Evolutionary conservation across 768 basidiomycete species (phyloP), one percentile per base, ranked within the genome.

Genomic region (Exidia glandulosa): DNA sequence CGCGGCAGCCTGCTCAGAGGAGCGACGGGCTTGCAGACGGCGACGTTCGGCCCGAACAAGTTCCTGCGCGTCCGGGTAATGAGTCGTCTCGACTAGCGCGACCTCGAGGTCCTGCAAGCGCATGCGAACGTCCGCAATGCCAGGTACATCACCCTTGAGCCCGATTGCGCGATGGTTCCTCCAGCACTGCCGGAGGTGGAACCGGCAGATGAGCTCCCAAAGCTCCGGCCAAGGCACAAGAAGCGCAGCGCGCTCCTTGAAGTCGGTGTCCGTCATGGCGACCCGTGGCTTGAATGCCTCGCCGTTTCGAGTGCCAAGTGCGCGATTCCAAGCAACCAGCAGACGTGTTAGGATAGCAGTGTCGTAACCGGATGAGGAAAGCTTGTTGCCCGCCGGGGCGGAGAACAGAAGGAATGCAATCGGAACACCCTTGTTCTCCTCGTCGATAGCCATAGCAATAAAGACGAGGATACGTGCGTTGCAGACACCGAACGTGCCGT

Each of bases 171-270:
- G 65, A 5, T 68, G 65, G 60, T 76, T 76, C 23, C 48, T 65
- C 73, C 74, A 76, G 36, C 65, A 72, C 52, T 75, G 73, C 5
- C 70, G 65, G 16, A 72, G 33, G 59, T 76, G 75, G 58, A 75
- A 76, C 45, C 67, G 66, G 66, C 75, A 76, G 14, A 76, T 61
- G 1, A 76, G 64, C 14, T 75, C 69, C 23, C 62, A 57, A 32
- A 74, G 69, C 6, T 33, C 16, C 1, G 13, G 60, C 32, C 63
- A 73, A 45, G n/a, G 13, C 13, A 45, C 13, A 45, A 45, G 41
- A n/a, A 52, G 50, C 10, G 30, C 50, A 23, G 12, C 50, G 50
- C 50, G 50, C 50, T 31, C 50, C 12, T n/a, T 10, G 30, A 52
- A 12, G 23, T 36, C 36, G 36, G 36, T 36, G 19, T 36, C 36